A percentile compares a stretch with the other conserved stretches of the same genome.
These are phyloP conservation scores for Galeopsis tetrahit DNA, from an alignment of 257 asterid species.

Conservation along the genomic window DNA sequence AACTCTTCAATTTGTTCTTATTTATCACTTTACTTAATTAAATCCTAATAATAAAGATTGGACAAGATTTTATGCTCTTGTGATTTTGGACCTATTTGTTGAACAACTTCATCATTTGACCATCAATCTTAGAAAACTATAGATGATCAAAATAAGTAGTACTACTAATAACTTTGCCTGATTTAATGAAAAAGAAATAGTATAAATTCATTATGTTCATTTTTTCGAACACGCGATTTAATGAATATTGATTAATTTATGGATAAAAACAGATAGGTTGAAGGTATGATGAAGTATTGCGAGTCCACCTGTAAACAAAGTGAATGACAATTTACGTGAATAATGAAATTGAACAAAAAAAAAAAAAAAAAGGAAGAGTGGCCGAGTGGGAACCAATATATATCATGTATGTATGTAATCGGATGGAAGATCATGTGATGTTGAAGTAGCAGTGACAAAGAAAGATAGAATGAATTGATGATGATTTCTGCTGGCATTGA, in stretches of 20 bases:
- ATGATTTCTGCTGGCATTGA: neutral
- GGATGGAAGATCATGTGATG: neutral
- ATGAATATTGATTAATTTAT: too few species aligned
- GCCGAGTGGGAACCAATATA: too few species aligned
- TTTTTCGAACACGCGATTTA: too few species aligned
- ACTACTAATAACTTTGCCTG: too few species aligned
- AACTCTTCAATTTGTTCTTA: neutral
- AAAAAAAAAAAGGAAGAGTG: too few species aligned
- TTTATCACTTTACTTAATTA: neutral
- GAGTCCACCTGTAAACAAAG: too few species aligned
- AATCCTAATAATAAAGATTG: neutral
- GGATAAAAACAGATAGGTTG: too few species aligned
- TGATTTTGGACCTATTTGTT: conserved; percentile 38
- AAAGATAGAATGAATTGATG: neutral
- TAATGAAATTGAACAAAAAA: too few species aligned
- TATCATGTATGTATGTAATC: neutral
- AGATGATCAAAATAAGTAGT: neutral
- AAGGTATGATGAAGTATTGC: too few species aligned
- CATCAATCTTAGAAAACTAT: neutral
- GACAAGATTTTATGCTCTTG: conserved; percentile 28
- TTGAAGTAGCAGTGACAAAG: neutral
- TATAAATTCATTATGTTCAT: too few species aligned
- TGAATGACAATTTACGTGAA: too few species aligned
- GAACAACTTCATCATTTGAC: conserved; percentile 29
- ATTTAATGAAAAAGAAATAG: neutral